Conservation (phyloP, 805 yeast species). For the Ogataea pilisensis region DNA sequence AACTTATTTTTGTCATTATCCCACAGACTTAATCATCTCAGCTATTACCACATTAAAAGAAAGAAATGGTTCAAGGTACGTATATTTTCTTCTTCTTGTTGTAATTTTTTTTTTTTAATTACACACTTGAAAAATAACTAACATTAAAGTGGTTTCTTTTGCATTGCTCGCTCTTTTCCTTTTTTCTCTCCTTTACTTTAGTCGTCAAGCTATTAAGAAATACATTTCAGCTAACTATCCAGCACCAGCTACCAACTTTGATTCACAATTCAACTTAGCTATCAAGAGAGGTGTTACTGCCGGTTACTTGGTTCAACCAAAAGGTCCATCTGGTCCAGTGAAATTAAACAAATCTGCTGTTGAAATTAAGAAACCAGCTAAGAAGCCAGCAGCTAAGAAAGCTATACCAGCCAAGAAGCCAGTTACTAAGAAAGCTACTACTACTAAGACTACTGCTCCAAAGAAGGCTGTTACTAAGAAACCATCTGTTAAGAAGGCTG, state of each 20-base stretch:
- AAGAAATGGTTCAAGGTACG: conserved; percentile 73
- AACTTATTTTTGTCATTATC: conserved; percentile 13
- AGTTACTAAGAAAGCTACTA: conserved; percentile 28
- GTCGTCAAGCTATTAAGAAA: conserved; percentile 87
- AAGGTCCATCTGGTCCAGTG: conserved; percentile 86
- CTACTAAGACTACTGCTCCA: conserved; percentile 23
- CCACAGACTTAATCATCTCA: conserved; percentile 55
- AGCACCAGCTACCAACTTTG: conserved; percentile 61
- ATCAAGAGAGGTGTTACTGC: conserved; percentile 74
- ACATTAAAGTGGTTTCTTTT: too few species aligned
- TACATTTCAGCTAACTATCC: conserved; percentile 64
- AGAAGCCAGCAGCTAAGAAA: conserved; percentile 23
- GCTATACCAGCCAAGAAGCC: conserved; percentile 6
- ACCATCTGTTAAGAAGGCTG: conserved; percentile 7
- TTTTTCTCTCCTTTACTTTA: too few species aligned
- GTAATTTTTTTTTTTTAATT: background rate
- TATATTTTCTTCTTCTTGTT: conserved; percentile 10
- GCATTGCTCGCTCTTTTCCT: too few species aligned
- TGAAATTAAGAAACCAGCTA: conserved; percentile 24
- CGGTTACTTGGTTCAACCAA: conserved; percentile 79
- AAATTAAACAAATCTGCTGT: conserved; percentile 49
- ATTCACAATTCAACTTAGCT: conserved; percentile 71
- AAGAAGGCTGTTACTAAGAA: conserved; percentile 28
- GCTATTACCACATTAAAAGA: conserved; percentile 71
- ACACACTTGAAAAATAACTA: background rate